Evolutionary conservation across 208 protist genomes (phyloP).

Genomic region (Jaenimonas drosophilae): DNA sequence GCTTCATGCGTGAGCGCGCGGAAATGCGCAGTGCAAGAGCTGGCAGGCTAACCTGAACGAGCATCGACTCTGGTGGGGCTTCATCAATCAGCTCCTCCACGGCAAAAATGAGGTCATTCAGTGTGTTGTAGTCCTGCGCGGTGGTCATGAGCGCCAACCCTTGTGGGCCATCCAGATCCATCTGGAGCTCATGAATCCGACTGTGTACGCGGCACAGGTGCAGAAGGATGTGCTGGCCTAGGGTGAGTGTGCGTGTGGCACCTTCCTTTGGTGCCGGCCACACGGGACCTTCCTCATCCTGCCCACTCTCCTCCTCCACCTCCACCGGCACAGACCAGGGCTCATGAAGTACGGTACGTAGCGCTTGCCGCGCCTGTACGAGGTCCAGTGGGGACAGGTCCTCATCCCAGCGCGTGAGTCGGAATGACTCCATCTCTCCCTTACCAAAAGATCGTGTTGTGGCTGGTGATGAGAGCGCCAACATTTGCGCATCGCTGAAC

Average conservation of each 20-base stretch:
- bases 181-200: slow-evolving; percentile 49
- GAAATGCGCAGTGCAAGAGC: slow-evolving; percentile 31
- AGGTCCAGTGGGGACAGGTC: slow-evolving; percentile 12
- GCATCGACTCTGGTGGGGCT: neutral
- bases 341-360: slow-evolving; percentile 17
- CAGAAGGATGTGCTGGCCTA: slow-evolving; percentile 52
- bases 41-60: slow-evolving; percentile 16
- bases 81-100: slow-evolving; percentile 26
- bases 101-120: slow-evolving; percentile 54
- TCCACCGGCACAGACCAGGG: slow-evolving; percentile 16
- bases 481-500: slow-evolving; percentile 37
- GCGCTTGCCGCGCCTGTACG: slow-evolving; percentile 6
- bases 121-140: slow-evolving; percentile 48
- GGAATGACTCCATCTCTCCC: slow-evolving; percentile 61
- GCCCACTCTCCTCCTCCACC: neutral
- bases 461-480: slow-evolving; percentile 23
- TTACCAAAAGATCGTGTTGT: slow-evolving; percentile 43
- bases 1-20: too few species aligned
- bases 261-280: neutral
- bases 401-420: slow-evolving; percentile 29
- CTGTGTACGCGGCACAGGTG: slow-evolving; percentile 66
- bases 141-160: slow-evolving; percentile 52
- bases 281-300: slow-evolving; percentile 5
- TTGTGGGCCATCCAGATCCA: slow-evolving; percentile 56
- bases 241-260: too few species aligned